Base-by-base conservation (phyloP, 2,329 filamentous ascomycete genomes). In the Colletotrichum sp. region DNA sequence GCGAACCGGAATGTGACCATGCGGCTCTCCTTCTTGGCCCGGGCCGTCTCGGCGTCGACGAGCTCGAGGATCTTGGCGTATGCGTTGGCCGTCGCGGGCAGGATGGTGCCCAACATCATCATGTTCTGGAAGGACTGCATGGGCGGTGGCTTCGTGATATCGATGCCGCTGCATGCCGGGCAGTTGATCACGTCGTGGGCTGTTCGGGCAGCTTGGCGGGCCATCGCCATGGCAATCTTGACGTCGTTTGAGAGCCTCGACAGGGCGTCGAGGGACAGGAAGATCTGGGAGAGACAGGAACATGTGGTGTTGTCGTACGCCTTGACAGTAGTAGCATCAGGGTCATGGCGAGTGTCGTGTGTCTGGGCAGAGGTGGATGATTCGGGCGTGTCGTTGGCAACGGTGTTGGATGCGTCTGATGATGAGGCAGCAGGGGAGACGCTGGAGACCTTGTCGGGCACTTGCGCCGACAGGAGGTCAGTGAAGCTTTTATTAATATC, bases 31-130 rank as follows among this genome's bases (percentile, higher is more conserved):
- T 82, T 80, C 57, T 84, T 84, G 13, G 90, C 91, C 1, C 79
- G 81, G 2, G 84, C 83, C 0, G 88, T 84, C 79, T 91, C 89
- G n/a, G 80, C 80, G 77, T 93, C 91, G 9, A 93, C 85, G 83
- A 91, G 86, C 65, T 84, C 82, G 15, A 93, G 84, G 63, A 93
- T 89, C 32, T 82, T 84, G 71, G 86, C 86, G 84, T 93, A 93
- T 9, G 90, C 89, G 80, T 91, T 89, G 69, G 89, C 90, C 60
- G 91, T 87, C 10, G 90, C 89, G 3, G 91, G 90, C 5, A 93
- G 84, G 34, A 93, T 86, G 3, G 90, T 88, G 8, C 88, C 90
- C 6, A 93, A 84, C 68, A 91, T 85, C 90, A 92, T 92, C 66
- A 89, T 85, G 79, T 88, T 92, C 80, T 93, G 91, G 76, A 91